These are phyloP conservation scores for Trifolium pratense DNA, from an alignment of 306 rosid species.

Conservation along the genomic window DNA sequence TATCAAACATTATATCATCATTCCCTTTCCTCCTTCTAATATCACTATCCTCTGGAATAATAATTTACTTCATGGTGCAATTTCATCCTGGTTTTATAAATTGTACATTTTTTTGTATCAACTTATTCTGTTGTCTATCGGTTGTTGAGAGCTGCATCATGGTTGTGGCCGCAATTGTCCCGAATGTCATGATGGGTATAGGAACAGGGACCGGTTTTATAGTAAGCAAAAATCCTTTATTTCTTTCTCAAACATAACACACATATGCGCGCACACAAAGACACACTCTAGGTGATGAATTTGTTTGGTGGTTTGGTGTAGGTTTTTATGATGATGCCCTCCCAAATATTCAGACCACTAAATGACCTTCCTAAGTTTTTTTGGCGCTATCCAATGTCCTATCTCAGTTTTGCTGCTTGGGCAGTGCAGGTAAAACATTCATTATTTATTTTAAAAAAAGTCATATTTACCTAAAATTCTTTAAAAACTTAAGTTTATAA, in stretches of 20 bases:
- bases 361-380: slow-evolving; percentile 55
- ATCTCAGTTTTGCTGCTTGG: slow-evolving; percentile 57
- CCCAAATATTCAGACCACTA: slow-evolving; percentile 45
- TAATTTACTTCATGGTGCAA: slow-evolving; percentile 52
- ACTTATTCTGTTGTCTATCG: slow-evolving; percentile 51
- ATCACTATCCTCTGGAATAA: slow-evolving; percentile 54
- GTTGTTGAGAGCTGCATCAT: slow-evolving; percentile 47
- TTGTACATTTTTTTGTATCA: slow-evolving; percentile 52
- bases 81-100: slow-evolving; percentile 52
- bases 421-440: slow-evolving; percentile 46
- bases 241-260: not conserved
- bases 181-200: slow-evolving; percentile 51
- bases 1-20: slow-evolving; percentile 56
- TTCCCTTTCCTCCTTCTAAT: slow-evolving; percentile 51
- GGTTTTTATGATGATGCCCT: slow-evolving; percentile 63
- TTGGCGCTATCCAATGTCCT: slow-evolving; percentile 69
- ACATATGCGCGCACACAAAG: too few species aligned
- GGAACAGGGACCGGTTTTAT: slow-evolving; percentile 45
- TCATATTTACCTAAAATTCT: too few species aligned
- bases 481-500: too few species aligned
- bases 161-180: slow-evolving; percentile 47
- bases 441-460: not conserved
- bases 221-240: slow-evolving; percentile 41
- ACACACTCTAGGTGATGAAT: not conserved
- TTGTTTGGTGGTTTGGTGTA: slow-evolving; percentile 24